Conservation (phyloP, 2,329 filamentous ascomycete genomes). For the Lecanoromycetidae sp. region DNA sequence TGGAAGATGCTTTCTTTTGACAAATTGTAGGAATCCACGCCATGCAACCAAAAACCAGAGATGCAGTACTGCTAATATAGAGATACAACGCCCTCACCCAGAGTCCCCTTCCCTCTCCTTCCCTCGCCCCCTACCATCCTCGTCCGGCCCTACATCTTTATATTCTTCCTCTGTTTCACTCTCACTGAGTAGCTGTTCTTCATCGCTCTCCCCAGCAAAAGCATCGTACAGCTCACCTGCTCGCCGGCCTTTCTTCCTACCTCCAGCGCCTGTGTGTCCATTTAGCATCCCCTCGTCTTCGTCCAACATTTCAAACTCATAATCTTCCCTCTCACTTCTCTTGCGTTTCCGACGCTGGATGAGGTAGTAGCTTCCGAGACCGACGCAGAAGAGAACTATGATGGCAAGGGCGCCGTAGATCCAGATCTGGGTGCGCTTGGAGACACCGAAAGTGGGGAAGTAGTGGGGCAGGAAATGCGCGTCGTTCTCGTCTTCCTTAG, state of each 20-base stretch:
- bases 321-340: slow-evolving; percentile 65
- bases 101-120: not conserved
- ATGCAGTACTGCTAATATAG: too few species aligned
- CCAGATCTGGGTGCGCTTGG: slow-evolving; percentile 79
- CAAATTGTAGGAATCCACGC: not conserved
- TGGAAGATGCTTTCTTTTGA: not conserved
- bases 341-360: slow-evolving; percentile 65
- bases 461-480: slow-evolving; percentile 48
- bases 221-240: slow-evolving; percentile 94
- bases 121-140: not conserved
- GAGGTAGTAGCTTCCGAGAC: slow-evolving; percentile 70
- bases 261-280: slow-evolving; percentile 31
- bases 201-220: slow-evolving; percentile 85
- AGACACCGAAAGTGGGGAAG: slow-evolving; percentile 82
- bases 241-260: slow-evolving; percentile 36
- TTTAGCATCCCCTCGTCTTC: slow-evolving; percentile 50
- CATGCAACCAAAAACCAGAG: not conserved
- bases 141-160: slow-evolving; percentile 18
- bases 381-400: slow-evolving; percentile 71
- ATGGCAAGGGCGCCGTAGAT: slow-evolving; percentile 79
- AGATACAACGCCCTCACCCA: too few species aligned
- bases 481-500: slow-evolving; percentile 7
- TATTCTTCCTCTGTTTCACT: slow-evolving; percentile 35
- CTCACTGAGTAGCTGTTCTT: slow-evolving; percentile 38
- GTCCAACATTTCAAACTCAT: slow-evolving; percentile 88